Evolutionary conservation across 2,329 filamentous ascomycete genomes (phyloP), one percentile per base, ranked within the genome.

Genomic region (Decorospora gaudefroyi): DNA sequence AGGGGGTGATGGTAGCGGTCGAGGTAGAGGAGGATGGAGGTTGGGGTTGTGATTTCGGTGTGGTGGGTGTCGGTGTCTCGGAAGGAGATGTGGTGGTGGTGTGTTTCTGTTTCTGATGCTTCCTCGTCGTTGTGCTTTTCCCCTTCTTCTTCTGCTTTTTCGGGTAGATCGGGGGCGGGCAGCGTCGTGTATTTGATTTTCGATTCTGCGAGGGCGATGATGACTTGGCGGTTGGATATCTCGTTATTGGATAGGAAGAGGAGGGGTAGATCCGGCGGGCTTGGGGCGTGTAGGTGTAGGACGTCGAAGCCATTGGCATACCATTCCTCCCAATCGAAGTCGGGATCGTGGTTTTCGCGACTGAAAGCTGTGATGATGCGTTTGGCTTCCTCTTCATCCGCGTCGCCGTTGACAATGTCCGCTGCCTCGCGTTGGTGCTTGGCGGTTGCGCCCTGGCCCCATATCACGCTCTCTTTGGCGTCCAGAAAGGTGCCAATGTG

Each of bases 271-370:
- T 71, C 66, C 5, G 53, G 40, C 0, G 64, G 54, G 1, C 67
- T 56, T 13, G 45, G 29, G 3, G 29, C 5, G 4, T 66, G 53
- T 31, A 80, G 64, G 60, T 93, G 85, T 45, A 93, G 71, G 4
- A 96, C 89, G 62, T 99, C 88, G 53, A 90, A 96, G 0, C 93
- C 93, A 0, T 63, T 57, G 0, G 90, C 91, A 61, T 99, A 99
- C 16, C 79, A 72, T 0, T 73, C 73, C 4, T 84, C 75, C 92
- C 92, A 96, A 57, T 87, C 78, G 52, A 93, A 90, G 3, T 82
- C 76, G 4, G 79, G 74, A 43, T 55, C 53, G 34, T 88, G 85
- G 62, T 99, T 99, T 74, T 99, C 93, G 11, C 77, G 78, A 0
- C 90, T 87, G 71, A 99, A 97, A 0, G 87, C 89, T 40, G 76